Base-by-base conservation (phyloP, 768 basidiomycete genomes). In the Ramaria sp. region DNA sequence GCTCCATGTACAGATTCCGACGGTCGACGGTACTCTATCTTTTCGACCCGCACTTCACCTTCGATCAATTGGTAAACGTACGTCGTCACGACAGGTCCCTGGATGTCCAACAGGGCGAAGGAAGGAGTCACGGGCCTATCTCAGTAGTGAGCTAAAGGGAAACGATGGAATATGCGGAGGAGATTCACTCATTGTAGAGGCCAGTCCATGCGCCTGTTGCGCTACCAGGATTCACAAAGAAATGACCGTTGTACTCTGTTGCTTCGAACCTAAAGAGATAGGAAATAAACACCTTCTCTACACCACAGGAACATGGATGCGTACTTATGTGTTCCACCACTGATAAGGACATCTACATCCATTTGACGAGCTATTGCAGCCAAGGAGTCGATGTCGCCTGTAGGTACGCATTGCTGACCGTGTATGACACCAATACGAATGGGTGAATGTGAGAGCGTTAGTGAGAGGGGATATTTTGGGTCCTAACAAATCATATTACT, bases 31-130 rank as follows among this genome's bases (percentile, higher is more conserved):
- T 82, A 89, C 66, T 89, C 87, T 53, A 91, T 84, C 73, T 91
- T 91, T 72, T 91, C 88, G 4, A 91, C 88, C n/a, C 88, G 77
- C 2, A 94, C 91, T 67, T 94, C 92, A 39, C 90, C 88, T 41
- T 94, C 91, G 43, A 95, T 85, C 28, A 95, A 79, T 64, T 94
- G 91, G 67, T 95, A 97, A 3, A 98, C 93, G 63, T 96, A 98
- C 2, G 95, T 98, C 25, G 96, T 93, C 32, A 99, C 88, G 8
- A 95, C 91, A 2, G 90, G 82, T 4, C 96, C 96, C 70, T 99
- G 96, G 34, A 99, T 85, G 65, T 98, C 96, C 86, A 99, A 91
- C 43, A 98, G 71, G 0, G 96, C 96, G 63, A 99, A 99, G 2
- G 91, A 93, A 0, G 96, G 95, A 1, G 79, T 91, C 2, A 87